Base-by-base conservation (phyloP, 2,329 filamentous ascomycete species). In the Blastomyces gilchristii region DNA sequence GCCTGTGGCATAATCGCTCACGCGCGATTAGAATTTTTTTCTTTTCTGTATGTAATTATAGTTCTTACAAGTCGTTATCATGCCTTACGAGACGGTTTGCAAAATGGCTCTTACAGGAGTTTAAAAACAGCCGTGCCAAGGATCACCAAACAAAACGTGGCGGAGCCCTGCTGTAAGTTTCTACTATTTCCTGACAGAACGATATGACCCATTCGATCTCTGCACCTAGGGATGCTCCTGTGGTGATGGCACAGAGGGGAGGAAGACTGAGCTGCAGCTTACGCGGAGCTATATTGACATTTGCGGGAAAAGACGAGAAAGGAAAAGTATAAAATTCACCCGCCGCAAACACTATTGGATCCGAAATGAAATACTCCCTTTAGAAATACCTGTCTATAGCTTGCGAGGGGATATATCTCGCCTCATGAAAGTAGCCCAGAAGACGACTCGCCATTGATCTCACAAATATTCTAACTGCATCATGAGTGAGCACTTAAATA, bases 401-500 rank as follows among this genome's bases (percentile, higher is more conserved):
- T 28, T 2, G 43, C 16, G 54, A 25, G 54, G 25, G n/a, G 37
- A 43, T 57, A 57, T 25, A 57, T 14, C 9, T 18, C 31, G 6
- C 31, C n/a, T 16, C 34, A 41, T 28, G 22, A 25, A 43, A 18
- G 16, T 25, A 28, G 54, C 7, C 9, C 22, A 43, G 37, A 22
- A 43, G 43, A 59, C 16, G 5, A 49, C 28, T 34, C 11, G 22
- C 39, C 39, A 39, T 28, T 18, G 12, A 58, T 39, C 34, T 49
- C 28, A 37, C 39, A 25, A 31, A 47, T 9, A 14, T n/a, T 41
- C 25, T 25, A n/a, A 58, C 18, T 31, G 25, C 57, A 49, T 49
- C 43, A 62, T 62, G 60, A 62, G 49, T 39, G 25, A 16, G 5
- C 25, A 57, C 37, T 22, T 53, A 54, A n/a, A 28, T 37, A 28